Evolutionary conservation across 305 asterid species (phyloP), one percentile per base, ranked within the genome.

Genomic region (Fraxinus albicans): DNA sequence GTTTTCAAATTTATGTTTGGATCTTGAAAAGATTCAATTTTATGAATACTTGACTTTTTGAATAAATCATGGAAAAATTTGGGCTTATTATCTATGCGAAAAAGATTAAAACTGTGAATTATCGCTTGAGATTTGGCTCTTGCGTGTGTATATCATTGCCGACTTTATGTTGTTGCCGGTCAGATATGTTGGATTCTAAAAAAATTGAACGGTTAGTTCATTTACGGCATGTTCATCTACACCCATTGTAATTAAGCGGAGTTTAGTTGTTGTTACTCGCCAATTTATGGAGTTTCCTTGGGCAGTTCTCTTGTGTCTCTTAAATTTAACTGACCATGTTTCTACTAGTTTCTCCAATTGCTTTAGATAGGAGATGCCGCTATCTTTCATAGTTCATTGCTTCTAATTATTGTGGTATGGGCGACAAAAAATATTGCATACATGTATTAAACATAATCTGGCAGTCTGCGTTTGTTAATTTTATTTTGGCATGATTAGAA

Each of bases 1-100:
- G 27, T 72, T 85, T 38, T 44, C 3, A 36, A 19, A n/a, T 60
- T 33, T 69, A 55, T 83, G 55, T 83, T 38, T 53, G 73, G 13
- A 25, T 36, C 29, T 79, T 65, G 72, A 55, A 19, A 38, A 27
- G 10, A 8, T 9, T 35, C 69, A 23, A 55, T 55, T 81, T 7
- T 78, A 10, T 9, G 40, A 25, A 58, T 50, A 25, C 77, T 65
- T 77, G 8, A 19, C 5, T 27, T 38, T 78, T 77, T 58, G 36
- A 38, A 19, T 72, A 55, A 36, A 55, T 58, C 10, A 8, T 27
- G 53, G 74, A 4, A 74, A 34, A 15, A 4, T 73, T 27, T 72
- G 34, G 73, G 33, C 19, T 63, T 50, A 67, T 60, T 58, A 21
- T 12, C n/a, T 76, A 21, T 76, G 17, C 5, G 63, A 76, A 34